These are phyloP conservation scores for Yamadazyma pseudoaaseri DNA, from an alignment of 1,139 yeast species.

Conservation along the genomic window DNA sequence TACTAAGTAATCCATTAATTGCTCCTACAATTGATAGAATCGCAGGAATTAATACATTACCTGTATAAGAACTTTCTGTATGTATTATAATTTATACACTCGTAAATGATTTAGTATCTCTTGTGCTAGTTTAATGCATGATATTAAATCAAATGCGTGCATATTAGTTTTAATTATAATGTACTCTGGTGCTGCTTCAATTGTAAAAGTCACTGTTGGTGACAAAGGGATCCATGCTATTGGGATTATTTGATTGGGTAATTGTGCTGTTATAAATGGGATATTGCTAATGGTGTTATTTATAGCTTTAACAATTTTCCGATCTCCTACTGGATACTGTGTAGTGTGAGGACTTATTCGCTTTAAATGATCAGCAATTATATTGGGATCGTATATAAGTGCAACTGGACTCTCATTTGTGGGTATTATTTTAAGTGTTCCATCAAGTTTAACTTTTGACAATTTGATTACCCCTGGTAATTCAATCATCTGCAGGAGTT, in stretches of 20 bases:
- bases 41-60: constrained; percentile 47
- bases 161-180: constrained; percentile 5
- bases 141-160: constrained; percentile 3
- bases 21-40: constrained; percentile 67
- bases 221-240: constrained; percentile 5
- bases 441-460: not conserved
- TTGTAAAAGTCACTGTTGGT: not conserved
- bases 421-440: not conserved
- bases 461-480: not conserved
- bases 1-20: constrained; percentile 74
- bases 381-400: constrained; percentile 4
- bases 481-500: not conserved
- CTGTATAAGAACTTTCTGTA: constrained; percentile 24
- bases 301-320: constrained; percentile 1
- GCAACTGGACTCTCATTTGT: not conserved
- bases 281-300: constrained; percentile 1
- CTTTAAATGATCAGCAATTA: constrained; percentile 1
- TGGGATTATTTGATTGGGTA: not conserved
- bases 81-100: not conserved
- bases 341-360: not conserved
- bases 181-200: not conserved
- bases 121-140: constrained; percentile 2
- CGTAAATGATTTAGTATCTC: constrained; percentile 1
- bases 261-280: not conserved
- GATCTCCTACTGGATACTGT: not conserved